Evolutionary conservation across 1,139 yeast species (phyloP).

Genomic region (Debaryomycetaceae sp.): DNA sequence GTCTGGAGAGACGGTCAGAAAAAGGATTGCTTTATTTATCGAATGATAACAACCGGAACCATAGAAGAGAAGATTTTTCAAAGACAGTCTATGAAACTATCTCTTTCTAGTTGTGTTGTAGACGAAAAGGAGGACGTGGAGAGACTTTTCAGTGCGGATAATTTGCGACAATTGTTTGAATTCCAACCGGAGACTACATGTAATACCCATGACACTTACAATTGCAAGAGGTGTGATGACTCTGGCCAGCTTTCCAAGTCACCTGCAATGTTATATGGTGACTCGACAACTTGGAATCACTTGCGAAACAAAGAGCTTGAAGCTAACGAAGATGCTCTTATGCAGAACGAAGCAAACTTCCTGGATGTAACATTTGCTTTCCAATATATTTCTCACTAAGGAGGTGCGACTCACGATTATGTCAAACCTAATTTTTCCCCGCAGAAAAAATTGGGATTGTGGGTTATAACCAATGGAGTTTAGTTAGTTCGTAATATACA

Average conservation of each 20-base stretch:
- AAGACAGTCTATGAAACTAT: conserved; percentile 93
- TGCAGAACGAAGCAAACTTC: conserved; percentile 67
- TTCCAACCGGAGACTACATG: conserved; percentile 67
- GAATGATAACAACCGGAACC: conserved; percentile 92
- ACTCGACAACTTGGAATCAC: conserved; percentile 97
- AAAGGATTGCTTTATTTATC: conserved; percentile 91
- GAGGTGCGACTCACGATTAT: background rate
- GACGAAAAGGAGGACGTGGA: conserved; percentile 97
- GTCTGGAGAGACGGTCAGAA: conserved; percentile 99
- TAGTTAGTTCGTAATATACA: background rate
- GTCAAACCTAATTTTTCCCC: conserved; percentile 3
- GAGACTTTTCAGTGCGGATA: conserved; percentile 80
- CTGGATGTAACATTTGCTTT: conserved; percentile 82
- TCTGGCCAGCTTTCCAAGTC: conserved; percentile 60
- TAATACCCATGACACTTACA: conserved; percentile 91
- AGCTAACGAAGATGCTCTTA: conserved; percentile 69
- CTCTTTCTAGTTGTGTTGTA: conserved; percentile 91
- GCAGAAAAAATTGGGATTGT: background rate
- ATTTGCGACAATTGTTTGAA: conserved; percentile 69
- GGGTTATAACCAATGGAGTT: background rate
- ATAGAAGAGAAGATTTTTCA: conserved; percentile 96
- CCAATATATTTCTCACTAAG: conserved; percentile 81
- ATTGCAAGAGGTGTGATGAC: conserved; percentile 75
- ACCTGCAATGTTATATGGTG: conserved; percentile 94
- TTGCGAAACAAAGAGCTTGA: conserved; percentile 58